Conservation (phyloP, 192 early-diverging fungal genomes). For the Coemansia sp. region DNA sequence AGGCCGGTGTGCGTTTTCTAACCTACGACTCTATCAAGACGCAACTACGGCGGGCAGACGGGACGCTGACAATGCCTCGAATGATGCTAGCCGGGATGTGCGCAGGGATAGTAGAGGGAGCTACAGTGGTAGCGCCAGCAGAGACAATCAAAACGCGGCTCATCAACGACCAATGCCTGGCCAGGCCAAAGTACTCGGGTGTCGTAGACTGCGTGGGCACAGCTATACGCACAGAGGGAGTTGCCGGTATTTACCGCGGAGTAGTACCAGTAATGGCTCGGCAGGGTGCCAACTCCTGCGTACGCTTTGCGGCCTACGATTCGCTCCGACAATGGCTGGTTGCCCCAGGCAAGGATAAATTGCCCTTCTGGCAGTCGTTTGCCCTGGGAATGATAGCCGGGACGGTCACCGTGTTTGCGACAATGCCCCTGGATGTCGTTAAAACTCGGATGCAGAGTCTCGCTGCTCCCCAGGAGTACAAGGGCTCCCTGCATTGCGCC, state of each 20-base stretch:
- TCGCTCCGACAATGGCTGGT: conserved; percentile 65
- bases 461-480: conserved; percentile 69
- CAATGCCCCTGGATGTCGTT: conserved; percentile 97
- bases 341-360: not conserved
- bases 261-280: conserved; percentile 89
- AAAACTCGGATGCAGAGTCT: conserved; percentile 97
- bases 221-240: conserved; percentile 73
- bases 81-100: conserved; percentile 81
- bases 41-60: conserved; percentile 69
- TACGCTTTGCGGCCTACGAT: conserved; percentile 88
- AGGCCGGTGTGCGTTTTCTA: conserved; percentile 92
- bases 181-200: conserved; percentile 76
- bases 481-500: conserved; percentile 73
- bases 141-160: conserved; percentile 98
- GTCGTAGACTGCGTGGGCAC: conserved; percentile 72
- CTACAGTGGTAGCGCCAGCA: conserved; percentile 86
- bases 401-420: conserved; percentile 91
- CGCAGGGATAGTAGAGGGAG: conserved; percentile 88
- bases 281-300: conserved; percentile 95
- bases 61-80: conserved; percentile 67
- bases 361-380: conserved; percentile 67
- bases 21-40: conserved; percentile 86
- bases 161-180: conserved; percentile 85
- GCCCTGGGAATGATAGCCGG: conserved; percentile 84
- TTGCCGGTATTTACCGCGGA: conserved; percentile 88